A percentile compares a stretch with the other conserved stretches of the same genome.
Conservation (phyloP, 1,284 basidiomycete genomes). For the Stygiomarasmius scandens region DNA sequence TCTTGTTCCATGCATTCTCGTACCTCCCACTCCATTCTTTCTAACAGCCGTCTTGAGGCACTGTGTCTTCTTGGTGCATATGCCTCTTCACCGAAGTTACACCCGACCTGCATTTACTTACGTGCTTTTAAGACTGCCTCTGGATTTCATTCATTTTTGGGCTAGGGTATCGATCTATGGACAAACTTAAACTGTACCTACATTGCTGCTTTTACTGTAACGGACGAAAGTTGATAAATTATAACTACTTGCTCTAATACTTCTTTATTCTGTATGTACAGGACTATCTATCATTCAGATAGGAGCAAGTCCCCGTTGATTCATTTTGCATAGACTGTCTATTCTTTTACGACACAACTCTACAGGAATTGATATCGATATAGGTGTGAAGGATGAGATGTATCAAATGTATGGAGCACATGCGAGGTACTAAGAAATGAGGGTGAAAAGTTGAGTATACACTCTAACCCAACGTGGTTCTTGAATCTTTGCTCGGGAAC, state of each 20-base stretch:
- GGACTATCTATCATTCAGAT: background rate
- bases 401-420: too few species aligned
- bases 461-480: too few species aligned
- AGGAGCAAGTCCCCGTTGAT: background rate
- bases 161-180: background rate
- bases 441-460: too few species aligned
- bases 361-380: too few species aligned
- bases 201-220: background rate
- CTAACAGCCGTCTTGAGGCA: too few species aligned
- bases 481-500: too few species aligned
- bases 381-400: too few species aligned
- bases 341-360: background rate
- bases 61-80: background rate
- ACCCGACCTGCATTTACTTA: background rate
- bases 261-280: background rate
- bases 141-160: background rate
- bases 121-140: background rate
- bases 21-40: too few species aligned
- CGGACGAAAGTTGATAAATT: background rate
- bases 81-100: background rate
- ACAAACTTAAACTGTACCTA: background rate
- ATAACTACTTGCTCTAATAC: background rate
- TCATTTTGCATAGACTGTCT: background rate
- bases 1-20: too few species aligned
- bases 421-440: too few species aligned